Evolutionary conservation across 306 rosid genomes (phyloP).

Genomic region (Echinosophora koreensis): DNA sequence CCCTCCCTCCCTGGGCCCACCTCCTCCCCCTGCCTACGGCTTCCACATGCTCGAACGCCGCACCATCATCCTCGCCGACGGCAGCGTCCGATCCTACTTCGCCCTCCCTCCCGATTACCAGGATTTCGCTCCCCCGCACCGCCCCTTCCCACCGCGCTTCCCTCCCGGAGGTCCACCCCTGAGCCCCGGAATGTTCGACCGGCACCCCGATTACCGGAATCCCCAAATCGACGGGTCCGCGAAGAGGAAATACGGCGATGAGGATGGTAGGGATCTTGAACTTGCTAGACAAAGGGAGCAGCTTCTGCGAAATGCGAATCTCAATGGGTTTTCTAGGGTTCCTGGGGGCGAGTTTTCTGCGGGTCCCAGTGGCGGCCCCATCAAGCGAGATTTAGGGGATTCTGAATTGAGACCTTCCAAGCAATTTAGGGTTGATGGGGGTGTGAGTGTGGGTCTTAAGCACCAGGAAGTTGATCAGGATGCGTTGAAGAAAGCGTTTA

Average conservation of each 20-base stretch:
- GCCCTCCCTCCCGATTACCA: conserved; percentile 92
- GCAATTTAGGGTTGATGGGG: conserved; percentile 61
- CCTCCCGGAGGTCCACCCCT: conserved; percentile 45
- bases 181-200: conserved; percentile 52
- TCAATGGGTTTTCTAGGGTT: conserved; percentile 59
- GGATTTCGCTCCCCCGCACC: conserved; percentile 63
- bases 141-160: conserved; percentile 49
- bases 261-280: conserved; percentile 56
- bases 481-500: conserved; percentile 76
- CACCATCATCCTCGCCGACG: conserved; percentile 87
- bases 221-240: conserved; percentile 56
- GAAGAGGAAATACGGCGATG: conserved; percentile 74
- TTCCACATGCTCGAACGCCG: conserved; percentile 99
- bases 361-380: conserved; percentile 63
- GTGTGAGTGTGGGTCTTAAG: conserved; percentile 54
- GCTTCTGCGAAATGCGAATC: conserved; percentile 60
- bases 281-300: conserved; percentile 63
- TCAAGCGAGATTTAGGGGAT: conserved; percentile 46
- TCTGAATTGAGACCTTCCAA: conserved; percentile 67
- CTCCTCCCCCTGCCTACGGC: conserved; percentile 89
- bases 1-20: conserved; percentile 68
- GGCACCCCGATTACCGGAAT: conserved; percentile 70
- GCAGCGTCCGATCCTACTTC: conserved; percentile 87
- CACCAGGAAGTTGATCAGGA: conserved; percentile 72
- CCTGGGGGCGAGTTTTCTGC: conserved; percentile 52